phyloP scores from a whole-genome alignment of 305 asterid species.

The Andrographis paniculata region DNA sequence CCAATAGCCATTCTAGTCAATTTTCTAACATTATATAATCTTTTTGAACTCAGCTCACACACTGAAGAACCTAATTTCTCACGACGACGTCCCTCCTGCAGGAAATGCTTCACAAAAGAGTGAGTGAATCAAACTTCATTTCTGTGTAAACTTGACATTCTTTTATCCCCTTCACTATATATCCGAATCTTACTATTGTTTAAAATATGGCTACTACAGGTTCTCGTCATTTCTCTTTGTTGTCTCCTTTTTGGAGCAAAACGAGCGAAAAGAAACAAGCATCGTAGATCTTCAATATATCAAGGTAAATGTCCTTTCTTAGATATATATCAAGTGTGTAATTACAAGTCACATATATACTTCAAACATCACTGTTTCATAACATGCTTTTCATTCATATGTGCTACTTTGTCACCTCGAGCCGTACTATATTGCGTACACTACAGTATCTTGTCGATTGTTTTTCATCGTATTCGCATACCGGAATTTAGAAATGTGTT shows the following conservation, averaged over 20 bases:
- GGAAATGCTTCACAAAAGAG: conserved; percentile 57
- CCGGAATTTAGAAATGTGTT: no score
- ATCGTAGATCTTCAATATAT: conserved; percentile 20
- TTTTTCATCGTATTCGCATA: no score
- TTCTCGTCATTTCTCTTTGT: conserved; percentile 73
- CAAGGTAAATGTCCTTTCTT: neutral
- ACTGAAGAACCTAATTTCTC: conserved; percentile 65
- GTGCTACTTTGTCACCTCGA: no score
- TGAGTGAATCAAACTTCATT: conserved; percentile 32
- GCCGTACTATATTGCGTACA: no score
- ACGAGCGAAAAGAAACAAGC: conserved; percentile 64
- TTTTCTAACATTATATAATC: neutral
- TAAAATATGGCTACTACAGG: conserved; percentile 31
- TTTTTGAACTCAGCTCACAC: conserved; percentile 50
- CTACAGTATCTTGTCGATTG: no score
- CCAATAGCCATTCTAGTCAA: neutral
- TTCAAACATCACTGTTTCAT: no score
- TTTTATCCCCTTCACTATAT: neutral
- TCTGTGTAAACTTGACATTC: neutral
- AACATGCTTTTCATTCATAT: no score
- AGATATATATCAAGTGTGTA: no score
- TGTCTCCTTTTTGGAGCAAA: conserved; percentile 77
- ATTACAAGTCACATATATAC: no score
- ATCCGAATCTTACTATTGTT: neutral
- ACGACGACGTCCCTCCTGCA: conserved; percentile 47